A percentile compares a stretch with the other conserved stretches of the same genome.
Evolutionary conservation across 768 basidiomycete genomes (phyloP).

Genomic region (Phylloporus sp.): DNA sequence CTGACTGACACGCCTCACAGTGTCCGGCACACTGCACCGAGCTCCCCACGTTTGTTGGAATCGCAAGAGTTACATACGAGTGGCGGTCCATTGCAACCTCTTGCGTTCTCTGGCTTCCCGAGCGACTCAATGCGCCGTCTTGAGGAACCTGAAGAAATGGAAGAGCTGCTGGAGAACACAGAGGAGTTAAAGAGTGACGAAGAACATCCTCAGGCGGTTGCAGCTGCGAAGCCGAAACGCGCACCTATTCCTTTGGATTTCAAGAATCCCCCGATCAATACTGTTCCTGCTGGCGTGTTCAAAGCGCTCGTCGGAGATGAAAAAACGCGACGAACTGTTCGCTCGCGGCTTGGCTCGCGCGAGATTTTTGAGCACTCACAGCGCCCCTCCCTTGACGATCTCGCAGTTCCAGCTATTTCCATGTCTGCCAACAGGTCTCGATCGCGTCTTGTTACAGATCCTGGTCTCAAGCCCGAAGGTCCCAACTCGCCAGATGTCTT

Average conservation of each 20-base stretch:
- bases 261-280: slow-evolving; percentile 63
- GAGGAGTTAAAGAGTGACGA: slow-evolving; percentile 17
- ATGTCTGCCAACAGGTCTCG: slow-evolving; percentile 57
- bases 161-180: slow-evolving; percentile 1
- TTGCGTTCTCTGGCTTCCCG: slow-evolving; percentile 66
- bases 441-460: slow-evolving; percentile 56
- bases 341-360: slow-evolving; percentile 70
- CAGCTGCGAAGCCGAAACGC: slow-evolving; percentile 45
- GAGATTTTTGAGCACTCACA: slow-evolving; percentile 69
- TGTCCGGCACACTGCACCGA: slow-evolving; percentile 45
- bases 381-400: slow-evolving; percentile 74
- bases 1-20: slow-evolving; percentile 47
- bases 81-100: slow-evolving; percentile 36
- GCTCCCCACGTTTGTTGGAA: slow-evolving; percentile 32
- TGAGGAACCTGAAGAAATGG: slow-evolving; percentile 11
- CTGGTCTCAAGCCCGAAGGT: slow-evolving; percentile 36
- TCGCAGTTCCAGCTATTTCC: slow-evolving; percentile 62
- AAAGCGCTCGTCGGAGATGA: slow-evolving; percentile 73
- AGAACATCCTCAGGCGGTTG: slow-evolving; percentile 10
- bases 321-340: slow-evolving; percentile 64
- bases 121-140: slow-evolving; percentile 28
- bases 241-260: slow-evolving; percentile 82
- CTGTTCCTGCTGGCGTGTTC: slow-evolving; percentile 82
- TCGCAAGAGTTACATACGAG: slow-evolving; percentile 19
- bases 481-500: slow-evolving; percentile 39